These are phyloP conservation scores for Fusarium sp. DNA, from an alignment of 2,329 filamentous ascomycete genomes.

Conservation along the genomic window DNA sequence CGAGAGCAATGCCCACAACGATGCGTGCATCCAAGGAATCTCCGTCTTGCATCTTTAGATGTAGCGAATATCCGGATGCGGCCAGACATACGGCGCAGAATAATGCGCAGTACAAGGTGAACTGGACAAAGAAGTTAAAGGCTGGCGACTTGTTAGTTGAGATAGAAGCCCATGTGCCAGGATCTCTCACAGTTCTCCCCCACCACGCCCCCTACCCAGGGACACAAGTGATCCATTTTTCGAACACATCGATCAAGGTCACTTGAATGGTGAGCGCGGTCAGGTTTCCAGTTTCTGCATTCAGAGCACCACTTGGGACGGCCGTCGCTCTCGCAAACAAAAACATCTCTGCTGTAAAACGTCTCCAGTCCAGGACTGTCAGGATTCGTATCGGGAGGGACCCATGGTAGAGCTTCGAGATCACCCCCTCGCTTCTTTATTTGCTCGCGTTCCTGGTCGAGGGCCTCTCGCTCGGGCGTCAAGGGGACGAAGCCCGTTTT, in stretches of 20 bases:
- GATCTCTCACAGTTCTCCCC: constrained; percentile 74
- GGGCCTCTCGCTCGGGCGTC: constrained; percentile 48
- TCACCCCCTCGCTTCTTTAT: constrained; percentile 37
- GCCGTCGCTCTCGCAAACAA: constrained; percentile 84
- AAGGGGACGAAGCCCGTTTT: constrained; percentile 81
- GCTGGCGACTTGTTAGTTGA: constrained; percentile 52
- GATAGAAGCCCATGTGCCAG: background rate
- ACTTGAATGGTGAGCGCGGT: constrained; percentile 87
- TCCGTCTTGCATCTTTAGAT: constrained; percentile 59
- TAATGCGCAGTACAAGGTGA: constrained; percentile 77
- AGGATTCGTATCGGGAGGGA: constrained; percentile 58
- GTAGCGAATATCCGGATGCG: constrained; percentile 72
- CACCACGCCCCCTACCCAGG: constrained; percentile 95
- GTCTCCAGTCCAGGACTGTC: constrained; percentile 75
- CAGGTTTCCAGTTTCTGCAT: constrained; percentile 89
- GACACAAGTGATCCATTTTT: constrained; percentile 97
- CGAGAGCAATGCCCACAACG: constrained; percentile 73
- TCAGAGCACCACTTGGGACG: constrained; percentile 87
- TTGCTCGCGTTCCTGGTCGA: constrained; percentile 44
- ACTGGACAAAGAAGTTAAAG: constrained; percentile 94
- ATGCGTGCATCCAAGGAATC: constrained; percentile 65
- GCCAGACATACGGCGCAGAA: constrained; percentile 74
- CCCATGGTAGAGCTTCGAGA: constrained; percentile 46
- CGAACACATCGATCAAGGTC: constrained; percentile 83
- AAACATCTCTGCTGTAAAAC: constrained; percentile 86